Evolutionary conservation across 2,329 filamentous ascomycete genomes (phyloP).

Genomic region (Aspergillus pseudoglaucus): DNA sequence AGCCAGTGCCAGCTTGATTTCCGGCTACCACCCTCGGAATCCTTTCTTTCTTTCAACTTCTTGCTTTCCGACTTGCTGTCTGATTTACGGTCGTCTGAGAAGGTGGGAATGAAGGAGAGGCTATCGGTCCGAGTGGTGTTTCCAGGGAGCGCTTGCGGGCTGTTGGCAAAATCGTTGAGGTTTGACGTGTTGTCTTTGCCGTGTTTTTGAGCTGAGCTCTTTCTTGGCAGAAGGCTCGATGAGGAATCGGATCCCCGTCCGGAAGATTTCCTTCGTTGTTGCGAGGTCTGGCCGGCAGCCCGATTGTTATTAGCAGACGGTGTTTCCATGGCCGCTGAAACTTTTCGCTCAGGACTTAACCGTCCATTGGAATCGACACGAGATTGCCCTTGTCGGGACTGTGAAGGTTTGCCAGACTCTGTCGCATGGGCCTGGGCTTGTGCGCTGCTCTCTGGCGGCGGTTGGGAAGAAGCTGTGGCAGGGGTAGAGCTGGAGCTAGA

Average conservation of each 20-base stretch:
- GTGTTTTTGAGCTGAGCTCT: conserved; percentile 23
- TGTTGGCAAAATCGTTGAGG: conserved; percentile 59
- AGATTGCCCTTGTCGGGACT: conserved; percentile 48
- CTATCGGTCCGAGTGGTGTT: conserved; percentile 67
- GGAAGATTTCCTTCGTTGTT: conserved; percentile 40
- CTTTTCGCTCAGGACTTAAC: conserved; percentile 44
- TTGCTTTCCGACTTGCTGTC: conserved; percentile 72
- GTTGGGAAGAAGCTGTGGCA: conserved; percentile 19
- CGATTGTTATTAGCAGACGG: conserved; percentile 44
- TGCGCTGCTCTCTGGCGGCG: conserved; percentile 20
- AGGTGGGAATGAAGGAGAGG: conserved; percentile 72
- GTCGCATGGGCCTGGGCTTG: conserved; percentile 16
- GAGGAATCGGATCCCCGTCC: conserved; percentile 46
- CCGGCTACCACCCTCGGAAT: conserved; percentile 59
- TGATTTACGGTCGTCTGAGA: conserved; percentile 64
- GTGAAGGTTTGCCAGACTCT: conserved; percentile 30
- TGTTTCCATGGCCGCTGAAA: conserved; percentile 59
- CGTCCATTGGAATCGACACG: conserved; percentile 51
- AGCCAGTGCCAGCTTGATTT: conserved; percentile 80
- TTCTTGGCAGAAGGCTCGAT: conserved; percentile 43
- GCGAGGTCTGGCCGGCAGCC: conserved; percentile 22
- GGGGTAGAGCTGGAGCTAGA: background rate
- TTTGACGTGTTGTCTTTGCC: conserved; percentile 42
- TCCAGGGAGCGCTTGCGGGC: conserved; percentile 63
- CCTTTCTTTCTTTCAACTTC: conserved; percentile 58